Conservation (phyloP, 805 yeast genomes). For the Lachancea sp. region DNA sequence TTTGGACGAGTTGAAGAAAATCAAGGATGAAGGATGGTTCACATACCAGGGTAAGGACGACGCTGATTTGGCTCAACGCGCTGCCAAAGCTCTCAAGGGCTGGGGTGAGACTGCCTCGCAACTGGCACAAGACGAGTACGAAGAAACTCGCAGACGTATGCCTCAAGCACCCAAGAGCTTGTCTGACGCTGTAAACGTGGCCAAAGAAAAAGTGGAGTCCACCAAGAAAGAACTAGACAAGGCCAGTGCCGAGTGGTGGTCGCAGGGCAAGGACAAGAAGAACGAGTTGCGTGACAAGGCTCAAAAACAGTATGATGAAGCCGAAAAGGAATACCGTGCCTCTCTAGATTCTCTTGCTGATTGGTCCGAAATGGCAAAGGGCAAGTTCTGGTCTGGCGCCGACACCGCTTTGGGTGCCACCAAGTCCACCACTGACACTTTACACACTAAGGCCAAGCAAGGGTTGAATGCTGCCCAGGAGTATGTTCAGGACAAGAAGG, state of each 20-base stretch:
- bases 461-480: constrained; percentile 10
- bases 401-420: constrained; percentile 29
- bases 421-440: constrained; percentile 22
- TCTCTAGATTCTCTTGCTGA: constrained; percentile 16
- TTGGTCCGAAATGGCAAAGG: constrained; percentile 28
- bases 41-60: constrained; percentile 25
- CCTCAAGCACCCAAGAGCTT: constrained; percentile 33
- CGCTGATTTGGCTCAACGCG: constrained; percentile 29
- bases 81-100: constrained; percentile 37
- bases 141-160: constrained; percentile 31
- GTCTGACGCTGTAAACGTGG: constrained; percentile 32
- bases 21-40: constrained; percentile 34
- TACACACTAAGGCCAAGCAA: constrained; percentile 20
- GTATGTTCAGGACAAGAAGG: constrained; percentile 12
- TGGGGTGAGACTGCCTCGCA: constrained; percentile 43
- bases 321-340: constrained; percentile 15
- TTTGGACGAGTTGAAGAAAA: constrained; percentile 32
- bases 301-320: constrained; percentile 28
- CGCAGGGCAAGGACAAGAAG: constrained; percentile 35
- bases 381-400: constrained; percentile 30
- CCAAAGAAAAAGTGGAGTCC: constrained; percentile 28
- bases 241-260: constrained; percentile 33
- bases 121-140: constrained; percentile 39
- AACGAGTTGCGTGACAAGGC: constrained; percentile 32
- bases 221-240: constrained; percentile 33